Conservation (phyloP, 2,329 filamentous ascomycete species). For the Celoporthe dispersa region DNA sequence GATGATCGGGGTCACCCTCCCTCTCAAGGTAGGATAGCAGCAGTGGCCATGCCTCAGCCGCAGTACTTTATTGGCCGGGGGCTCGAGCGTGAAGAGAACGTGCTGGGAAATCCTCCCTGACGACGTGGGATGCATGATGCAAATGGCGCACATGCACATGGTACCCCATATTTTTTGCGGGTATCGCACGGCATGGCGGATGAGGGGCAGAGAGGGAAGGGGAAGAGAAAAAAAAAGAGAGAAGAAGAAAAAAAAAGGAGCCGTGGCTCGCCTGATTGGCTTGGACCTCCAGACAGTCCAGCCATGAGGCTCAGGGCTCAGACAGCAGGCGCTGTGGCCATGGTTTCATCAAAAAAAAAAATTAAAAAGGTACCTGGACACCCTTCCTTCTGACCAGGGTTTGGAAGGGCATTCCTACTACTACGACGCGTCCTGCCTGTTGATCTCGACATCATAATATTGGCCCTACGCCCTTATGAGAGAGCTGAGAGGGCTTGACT, state of each 20-base stretch:
- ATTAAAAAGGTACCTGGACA: neutral
- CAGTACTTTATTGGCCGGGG: neutral
- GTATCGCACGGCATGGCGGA: neutral
- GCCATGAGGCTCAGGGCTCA: neutral
- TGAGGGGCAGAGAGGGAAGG: neutral
- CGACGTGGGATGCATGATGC: neutral
- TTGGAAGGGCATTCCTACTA: neutral
- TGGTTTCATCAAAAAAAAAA: too few species aligned
- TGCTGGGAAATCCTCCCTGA: neutral
- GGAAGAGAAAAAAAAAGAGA: too few species aligned
- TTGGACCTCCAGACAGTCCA: too few species aligned
- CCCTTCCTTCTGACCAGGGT: neutral
- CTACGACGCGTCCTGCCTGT: neutral
- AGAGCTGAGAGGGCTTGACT: neutral
- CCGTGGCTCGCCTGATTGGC: neutral
- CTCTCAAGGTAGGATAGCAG: neutral
- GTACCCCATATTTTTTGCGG: neutral
- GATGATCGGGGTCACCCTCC: too few species aligned
- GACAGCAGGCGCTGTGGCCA: neutral
- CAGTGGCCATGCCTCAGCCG: neutral
- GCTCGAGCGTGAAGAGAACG: too few species aligned
- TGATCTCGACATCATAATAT: conserved; percentile 2
- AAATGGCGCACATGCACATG: neutral
- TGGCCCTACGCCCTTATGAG: neutral
- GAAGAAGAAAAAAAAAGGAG: too few species aligned